Evolutionary conservation across 2,329 filamentous ascomycete species (phyloP).

Genomic region (Xylariaceae sp.): DNA sequence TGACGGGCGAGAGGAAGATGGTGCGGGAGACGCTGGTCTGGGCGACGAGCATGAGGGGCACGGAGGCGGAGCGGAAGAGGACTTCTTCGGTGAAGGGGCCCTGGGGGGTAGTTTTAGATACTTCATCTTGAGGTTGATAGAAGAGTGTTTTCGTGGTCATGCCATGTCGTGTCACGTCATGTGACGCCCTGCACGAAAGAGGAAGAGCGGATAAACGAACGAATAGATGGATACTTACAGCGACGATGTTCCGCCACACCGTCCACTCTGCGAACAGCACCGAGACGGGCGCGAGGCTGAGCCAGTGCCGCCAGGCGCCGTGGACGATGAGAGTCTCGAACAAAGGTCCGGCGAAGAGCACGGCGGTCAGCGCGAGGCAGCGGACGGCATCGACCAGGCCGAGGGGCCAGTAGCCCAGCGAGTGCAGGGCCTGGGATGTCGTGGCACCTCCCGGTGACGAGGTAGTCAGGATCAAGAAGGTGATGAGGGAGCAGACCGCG

Average conservation of each 20-base stretch:
- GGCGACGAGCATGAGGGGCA: constrained; percentile 77
- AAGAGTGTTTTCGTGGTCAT: too few species aligned
- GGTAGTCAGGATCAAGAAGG: constrained; percentile 63
- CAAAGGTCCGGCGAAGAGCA: constrained; percentile 80
- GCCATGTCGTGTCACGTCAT: too few species aligned
- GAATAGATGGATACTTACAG: constrained; percentile 50
- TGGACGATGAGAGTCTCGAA: constrained; percentile 76
- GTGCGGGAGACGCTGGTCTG: constrained; percentile 53
- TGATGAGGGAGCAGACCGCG: constrained; percentile 60
- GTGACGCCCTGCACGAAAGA: too few species aligned
- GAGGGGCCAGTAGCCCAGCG: constrained; percentile 79
- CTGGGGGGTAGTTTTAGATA: constrained; percentile 32
- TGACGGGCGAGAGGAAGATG: constrained; percentile 77
- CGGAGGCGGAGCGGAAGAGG: constrained; percentile 82
- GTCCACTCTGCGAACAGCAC: constrained; percentile 68
- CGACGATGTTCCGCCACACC: constrained; percentile 81
- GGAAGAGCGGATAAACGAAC: neutral
- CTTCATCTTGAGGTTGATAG: neutral
- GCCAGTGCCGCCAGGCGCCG: constrained; percentile 63
- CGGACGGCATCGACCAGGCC: constrained; percentile 60
- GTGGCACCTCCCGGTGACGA: constrained; percentile 45
- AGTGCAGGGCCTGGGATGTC: constrained; percentile 54
- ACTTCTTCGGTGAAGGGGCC: constrained; percentile 90
- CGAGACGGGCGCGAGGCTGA: constrained; percentile 50
- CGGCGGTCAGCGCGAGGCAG: constrained; percentile 64